phyloP scores from a whole-genome alignment of 2,329 filamentous ascomycete genomes.

The Xylaria sp. region DNA sequence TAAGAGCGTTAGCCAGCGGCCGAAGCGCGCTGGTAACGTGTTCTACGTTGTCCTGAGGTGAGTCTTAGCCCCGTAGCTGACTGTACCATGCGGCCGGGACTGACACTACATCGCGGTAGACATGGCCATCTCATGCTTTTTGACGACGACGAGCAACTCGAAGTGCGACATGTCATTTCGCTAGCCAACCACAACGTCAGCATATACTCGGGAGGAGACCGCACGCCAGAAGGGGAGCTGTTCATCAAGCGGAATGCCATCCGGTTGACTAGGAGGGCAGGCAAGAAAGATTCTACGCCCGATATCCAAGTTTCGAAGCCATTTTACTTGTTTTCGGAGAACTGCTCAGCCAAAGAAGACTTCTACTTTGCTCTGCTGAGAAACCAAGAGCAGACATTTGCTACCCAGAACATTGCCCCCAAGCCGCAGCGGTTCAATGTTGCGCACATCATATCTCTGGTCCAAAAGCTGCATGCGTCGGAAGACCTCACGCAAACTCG shows the following conservation, averaged over 20 bases:
- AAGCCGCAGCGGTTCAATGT: conserved; percentile 81
- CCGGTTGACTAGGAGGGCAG: conserved; percentile 75
- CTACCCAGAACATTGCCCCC: conserved; percentile 68
- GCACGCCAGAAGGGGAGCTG: conserved; percentile 88
- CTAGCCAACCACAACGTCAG: conserved; percentile 87
- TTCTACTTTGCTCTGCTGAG: conserved; percentile 94
- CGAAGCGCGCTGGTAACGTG: conserved; percentile 81
- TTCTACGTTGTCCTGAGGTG: conserved; percentile 93
- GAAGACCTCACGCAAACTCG: conserved; percentile 91
- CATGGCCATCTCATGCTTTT: conserved; percentile 98
- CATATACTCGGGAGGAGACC: conserved; percentile 82
- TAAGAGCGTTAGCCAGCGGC: conserved; percentile 62
- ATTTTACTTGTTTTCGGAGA: conserved; percentile 94
- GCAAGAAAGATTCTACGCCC: conserved; percentile 64
- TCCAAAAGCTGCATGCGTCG: conserved; percentile 89
- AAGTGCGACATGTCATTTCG: conserved; percentile 95
- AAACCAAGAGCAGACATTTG: conserved; percentile 79
- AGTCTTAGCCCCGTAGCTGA: conserved; percentile 47
- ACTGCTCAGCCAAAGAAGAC: conserved; percentile 96
- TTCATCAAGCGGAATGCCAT: conserved; percentile 96
- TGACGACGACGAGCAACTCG: conserved; percentile 92
- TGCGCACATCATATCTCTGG: conserved; percentile 86
- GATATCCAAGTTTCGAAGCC: conserved; percentile 75
- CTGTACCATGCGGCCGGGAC: background rate
- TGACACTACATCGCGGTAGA: conserved; percentile 57